Conservation (phyloP, 169 alveolate genomes). For the Cryptosporidium muris region DNA sequence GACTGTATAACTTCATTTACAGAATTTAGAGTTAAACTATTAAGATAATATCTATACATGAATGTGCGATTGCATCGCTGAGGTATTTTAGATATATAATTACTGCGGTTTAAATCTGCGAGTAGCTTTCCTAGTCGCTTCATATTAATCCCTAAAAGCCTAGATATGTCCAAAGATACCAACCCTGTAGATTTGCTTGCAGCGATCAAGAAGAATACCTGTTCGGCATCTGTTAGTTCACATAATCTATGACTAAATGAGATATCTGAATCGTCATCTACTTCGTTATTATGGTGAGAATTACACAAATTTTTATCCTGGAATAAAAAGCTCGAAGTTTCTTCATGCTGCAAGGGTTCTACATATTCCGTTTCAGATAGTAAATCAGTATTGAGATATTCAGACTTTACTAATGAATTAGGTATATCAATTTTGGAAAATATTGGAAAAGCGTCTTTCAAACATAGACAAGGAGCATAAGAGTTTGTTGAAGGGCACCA, state of each 20-base stretch:
- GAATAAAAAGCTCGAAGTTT: no score
- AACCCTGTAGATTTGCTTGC: constrained; percentile 34
- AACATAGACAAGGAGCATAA: constrained; percentile 57
- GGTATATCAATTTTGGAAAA: constrained; percentile 20
- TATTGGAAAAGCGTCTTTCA: constrained; percentile 61
- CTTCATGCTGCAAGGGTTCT: no score
- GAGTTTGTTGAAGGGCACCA: constrained; percentile 63
- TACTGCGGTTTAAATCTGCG: constrained; percentile 19
- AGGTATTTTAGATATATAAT: constrained; percentile 25
- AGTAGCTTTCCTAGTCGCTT: constrained; percentile 62
- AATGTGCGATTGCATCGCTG: constrained; percentile 66
- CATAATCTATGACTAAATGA: constrained; percentile 13
- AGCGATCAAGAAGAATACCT: constrained; percentile 42
- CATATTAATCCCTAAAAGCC: constrained; percentile 40
- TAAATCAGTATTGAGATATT: not conserved
- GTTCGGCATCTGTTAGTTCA: constrained; percentile 51
- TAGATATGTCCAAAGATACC: constrained; percentile 50
- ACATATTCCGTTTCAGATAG: not conserved
- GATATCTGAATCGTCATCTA: constrained; percentile 4
- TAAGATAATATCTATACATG: constrained; percentile 61
- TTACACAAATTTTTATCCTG: not conserved
- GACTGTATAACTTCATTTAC: not conserved
- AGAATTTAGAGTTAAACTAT: not conserved
- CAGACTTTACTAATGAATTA: not conserved
- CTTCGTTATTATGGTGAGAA: not conserved